Conservation (phyloP, 345 rosid species). For the Arabis hirsuta region DNA sequence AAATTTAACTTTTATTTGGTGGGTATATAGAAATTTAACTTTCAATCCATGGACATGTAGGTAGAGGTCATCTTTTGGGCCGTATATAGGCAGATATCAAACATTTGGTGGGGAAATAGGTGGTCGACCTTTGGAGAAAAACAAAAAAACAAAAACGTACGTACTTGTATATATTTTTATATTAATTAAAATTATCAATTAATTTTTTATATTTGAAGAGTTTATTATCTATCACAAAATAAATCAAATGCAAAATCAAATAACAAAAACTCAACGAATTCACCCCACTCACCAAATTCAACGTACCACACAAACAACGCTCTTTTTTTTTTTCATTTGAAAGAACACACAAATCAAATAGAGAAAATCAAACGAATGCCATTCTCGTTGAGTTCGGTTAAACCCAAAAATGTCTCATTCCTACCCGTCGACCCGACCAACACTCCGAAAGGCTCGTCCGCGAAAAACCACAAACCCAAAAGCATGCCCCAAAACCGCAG, state of each 20-base stretch:
- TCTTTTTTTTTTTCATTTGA: neutral
- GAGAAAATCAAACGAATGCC: neutral
- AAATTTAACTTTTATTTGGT: no score
- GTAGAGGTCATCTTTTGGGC: no score
- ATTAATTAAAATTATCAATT: no score
- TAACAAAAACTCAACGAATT: neutral
- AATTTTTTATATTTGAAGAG: neutral
- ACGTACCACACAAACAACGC: constrained; percentile 8
- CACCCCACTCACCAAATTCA: constrained; percentile 14
- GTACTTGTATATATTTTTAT: no score
- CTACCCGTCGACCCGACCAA: constrained; percentile 40
- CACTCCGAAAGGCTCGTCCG: constrained; percentile 51
- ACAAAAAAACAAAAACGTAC: no score
- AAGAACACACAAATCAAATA: constrained; percentile 29
- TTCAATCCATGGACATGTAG: no score
- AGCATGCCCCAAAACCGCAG: constrained; percentile 73
- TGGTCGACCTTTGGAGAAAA: no score
- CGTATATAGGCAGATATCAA: no score
- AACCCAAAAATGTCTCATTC: neutral
- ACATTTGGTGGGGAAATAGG: no score
- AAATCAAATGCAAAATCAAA: constrained; percentile 22
- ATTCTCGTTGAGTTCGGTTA: constrained; percentile 3
- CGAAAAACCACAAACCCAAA: constrained; percentile 70
- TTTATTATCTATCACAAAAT: neutral
- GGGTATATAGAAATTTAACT: no score